These are phyloP conservation scores for Periconia sp. DNA, from an alignment of 2,329 filamentous ascomycete genomes.

Conservation along the genomic window DNA sequence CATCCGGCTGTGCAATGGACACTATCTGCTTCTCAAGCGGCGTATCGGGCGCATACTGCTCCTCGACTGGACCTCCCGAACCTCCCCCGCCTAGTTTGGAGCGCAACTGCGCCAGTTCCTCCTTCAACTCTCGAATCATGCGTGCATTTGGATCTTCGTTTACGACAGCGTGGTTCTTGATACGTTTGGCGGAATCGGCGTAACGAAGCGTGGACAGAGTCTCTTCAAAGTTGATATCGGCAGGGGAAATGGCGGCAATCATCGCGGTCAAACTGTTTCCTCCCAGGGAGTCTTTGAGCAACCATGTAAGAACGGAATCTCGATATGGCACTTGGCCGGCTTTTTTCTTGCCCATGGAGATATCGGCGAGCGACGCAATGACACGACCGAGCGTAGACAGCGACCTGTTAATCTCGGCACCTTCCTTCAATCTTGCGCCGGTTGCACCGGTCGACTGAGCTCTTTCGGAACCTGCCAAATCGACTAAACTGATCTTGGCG, in stretches of 20 bases:
- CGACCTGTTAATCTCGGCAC: conserved; percentile 97
- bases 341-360: conserved; percentile 83
- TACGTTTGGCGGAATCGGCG: conserved; percentile 95
- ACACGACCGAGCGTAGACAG: conserved; percentile 95
- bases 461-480: conserved; percentile 95
- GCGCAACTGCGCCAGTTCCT: conserved; percentile 83
- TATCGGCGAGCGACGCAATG: conserved; percentile 90
- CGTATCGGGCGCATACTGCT: conserved; percentile 88
- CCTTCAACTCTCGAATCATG: conserved; percentile 98
- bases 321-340: conserved; percentile 86
- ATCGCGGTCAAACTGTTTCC: conserved; percentile 99
- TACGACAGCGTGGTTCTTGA: conserved; percentile 99
- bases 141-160: conserved; percentile 98
- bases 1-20: conserved; percentile 84
- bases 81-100: conserved; percentile 69
- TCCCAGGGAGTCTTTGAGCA: conserved; percentile 93
- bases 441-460: conserved; percentile 97
- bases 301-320: conserved; percentile 94
- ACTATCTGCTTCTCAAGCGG: conserved; percentile 95
- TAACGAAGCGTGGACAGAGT: conserved; percentile 94
- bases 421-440: conserved; percentile 91
- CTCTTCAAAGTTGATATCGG: conserved; percentile 98
- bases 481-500: conserved; percentile 95
- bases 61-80: conserved; percentile 57
- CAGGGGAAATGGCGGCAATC: conserved; percentile 98